phyloP scores from a whole-genome alignment of 2,329 filamentous ascomycete genomes.

The Arthrobotrys megalospora region DNA sequence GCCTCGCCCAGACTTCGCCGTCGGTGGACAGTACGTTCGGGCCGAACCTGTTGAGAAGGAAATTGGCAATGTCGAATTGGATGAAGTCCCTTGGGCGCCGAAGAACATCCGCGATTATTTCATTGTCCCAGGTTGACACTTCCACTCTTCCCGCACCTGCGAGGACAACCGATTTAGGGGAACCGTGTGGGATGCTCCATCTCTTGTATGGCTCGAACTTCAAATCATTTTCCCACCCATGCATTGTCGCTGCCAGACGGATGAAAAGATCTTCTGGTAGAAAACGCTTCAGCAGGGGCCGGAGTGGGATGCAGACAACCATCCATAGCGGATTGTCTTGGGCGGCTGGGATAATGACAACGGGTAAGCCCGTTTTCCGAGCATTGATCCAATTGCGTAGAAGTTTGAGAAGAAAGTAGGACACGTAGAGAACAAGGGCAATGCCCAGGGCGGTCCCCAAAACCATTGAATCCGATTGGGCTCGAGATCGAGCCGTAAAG shows the following conservation, averaged over 20 bases:
- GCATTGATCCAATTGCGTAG: slow-evolving; percentile 20
- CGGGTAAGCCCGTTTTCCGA: slow-evolving; percentile 20
- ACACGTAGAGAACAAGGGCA: slow-evolving; percentile 5
- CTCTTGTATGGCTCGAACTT: slow-evolving; percentile 29
- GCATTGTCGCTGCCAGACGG: slow-evolving; percentile 27
- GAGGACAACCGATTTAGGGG: slow-evolving; percentile 31
- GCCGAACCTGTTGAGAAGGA: slow-evolving; percentile 66
- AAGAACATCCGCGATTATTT: slow-evolving; percentile 63
- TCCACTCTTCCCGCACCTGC: slow-evolving; percentile 31
- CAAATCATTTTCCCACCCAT: slow-evolving; percentile 41
- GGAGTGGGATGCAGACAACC: slow-evolving; percentile 21
- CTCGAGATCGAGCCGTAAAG: neutral
- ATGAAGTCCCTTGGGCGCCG: slow-evolving; percentile 67
- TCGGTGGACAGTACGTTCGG: slow-evolving; percentile 66
- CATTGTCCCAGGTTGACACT: slow-evolving; percentile 41
- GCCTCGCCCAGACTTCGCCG: slow-evolving; percentile 64
- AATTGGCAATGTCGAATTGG: slow-evolving; percentile 63
- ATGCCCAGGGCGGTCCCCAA: neutral
- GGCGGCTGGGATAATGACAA: slow-evolving; percentile 23
- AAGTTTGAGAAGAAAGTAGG: slow-evolving; percentile 17
- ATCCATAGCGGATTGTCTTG: slow-evolving; percentile 42
- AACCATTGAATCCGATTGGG: slow-evolving; percentile 2
- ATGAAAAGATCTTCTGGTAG: slow-evolving; percentile 30
- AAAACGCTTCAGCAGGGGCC: slow-evolving; percentile 24
- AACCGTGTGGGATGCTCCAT: slow-evolving; percentile 25